Base-by-base conservation (phyloP, 2,329 filamentous ascomycete species). In the Epichloe coenophiala region DNA sequence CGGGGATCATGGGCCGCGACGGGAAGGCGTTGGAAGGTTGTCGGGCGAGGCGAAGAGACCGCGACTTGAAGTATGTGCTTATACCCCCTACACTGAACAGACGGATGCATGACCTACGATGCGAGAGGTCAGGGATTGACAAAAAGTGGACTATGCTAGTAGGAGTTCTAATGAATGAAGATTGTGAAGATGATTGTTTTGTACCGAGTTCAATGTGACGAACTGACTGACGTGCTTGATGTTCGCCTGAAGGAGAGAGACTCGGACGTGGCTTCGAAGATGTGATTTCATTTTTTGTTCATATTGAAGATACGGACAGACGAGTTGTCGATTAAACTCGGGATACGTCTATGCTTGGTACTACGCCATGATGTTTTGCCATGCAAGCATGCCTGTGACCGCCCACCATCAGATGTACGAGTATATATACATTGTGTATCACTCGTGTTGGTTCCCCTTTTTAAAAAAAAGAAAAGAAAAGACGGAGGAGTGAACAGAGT, bases 1-100 rank as follows among this genome's bases (percentile, higher is more conserved):
- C 6, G 47, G 37, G 48, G 31, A 36, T 17, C n/a, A 23, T 6
- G 41, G 27, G 38, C 12, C 38, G 12, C 46, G 45, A 23, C 57
- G 57, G 60, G 59, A 65, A 61, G 67, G 67, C 67, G 67, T 69
- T 64, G 50, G 65, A 60, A 59, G 67, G 59, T 58, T 62, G 60
- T 57, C 58, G 59, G 61, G 61, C 62, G 66, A 68, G 59, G 66
- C 50, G 50, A 59, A 64, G 60, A 62, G 27, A 47, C 61, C 65
- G 64, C 65, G 64, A 63, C 63, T 49, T 67, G 64, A 63, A 54
- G 47, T 49, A 53, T 63, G 66, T 63, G 66, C 64, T 64, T 64
- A 50, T 68, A 69, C 69, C 69, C 67, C 67, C 65, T 57, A 56
- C 62, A 59, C 8, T 47, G 39, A 51, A 51, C 48, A 52, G 43